phyloP scores from a whole-genome alignment of 2,329 filamentous ascomycete species.

The Fusarium citri region DNA sequence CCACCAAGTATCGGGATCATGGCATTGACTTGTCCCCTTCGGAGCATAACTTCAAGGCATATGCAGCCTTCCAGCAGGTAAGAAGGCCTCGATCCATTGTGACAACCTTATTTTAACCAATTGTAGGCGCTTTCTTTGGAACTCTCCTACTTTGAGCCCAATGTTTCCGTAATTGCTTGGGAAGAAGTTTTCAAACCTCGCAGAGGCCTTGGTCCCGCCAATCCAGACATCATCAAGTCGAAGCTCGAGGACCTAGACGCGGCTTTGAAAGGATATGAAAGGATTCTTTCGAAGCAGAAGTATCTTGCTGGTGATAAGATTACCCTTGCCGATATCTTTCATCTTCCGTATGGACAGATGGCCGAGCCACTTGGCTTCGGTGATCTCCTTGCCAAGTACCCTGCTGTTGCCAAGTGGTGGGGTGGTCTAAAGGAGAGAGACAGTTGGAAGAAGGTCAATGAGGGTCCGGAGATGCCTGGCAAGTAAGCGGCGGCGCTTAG shows the following conservation, averaged over 20 bases:
- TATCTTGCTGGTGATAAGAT: background rate
- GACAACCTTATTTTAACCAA: background rate
- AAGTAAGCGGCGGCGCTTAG: background rate
- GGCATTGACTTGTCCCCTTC: background rate
- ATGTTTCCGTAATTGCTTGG: background rate
- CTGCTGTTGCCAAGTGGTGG: constrained; percentile 1
- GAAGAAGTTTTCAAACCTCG: background rate
- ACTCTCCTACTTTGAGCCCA: background rate
- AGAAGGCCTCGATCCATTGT: background rate
- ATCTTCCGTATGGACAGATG: background rate
- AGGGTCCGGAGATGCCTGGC: background rate
- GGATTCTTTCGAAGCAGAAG: background rate
- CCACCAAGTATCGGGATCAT: background rate
- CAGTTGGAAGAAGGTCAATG: background rate
- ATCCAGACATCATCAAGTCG: background rate
- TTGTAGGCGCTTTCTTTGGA: background rate
- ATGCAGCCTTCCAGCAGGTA: background rate
- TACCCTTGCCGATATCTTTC: background rate
- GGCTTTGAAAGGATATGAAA: background rate
- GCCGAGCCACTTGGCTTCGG: background rate
- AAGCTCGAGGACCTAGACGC: background rate
- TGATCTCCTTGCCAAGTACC: background rate
- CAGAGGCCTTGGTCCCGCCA: background rate
- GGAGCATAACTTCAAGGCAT: background rate
- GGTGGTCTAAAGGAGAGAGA: background rate